Percentiles rank a stretch among this genome's conserved stretches.
phyloP scores from a whole-genome alignment of 2,329 filamentous ascomycete species.

The Allantophomopsis lycopodina region DNA sequence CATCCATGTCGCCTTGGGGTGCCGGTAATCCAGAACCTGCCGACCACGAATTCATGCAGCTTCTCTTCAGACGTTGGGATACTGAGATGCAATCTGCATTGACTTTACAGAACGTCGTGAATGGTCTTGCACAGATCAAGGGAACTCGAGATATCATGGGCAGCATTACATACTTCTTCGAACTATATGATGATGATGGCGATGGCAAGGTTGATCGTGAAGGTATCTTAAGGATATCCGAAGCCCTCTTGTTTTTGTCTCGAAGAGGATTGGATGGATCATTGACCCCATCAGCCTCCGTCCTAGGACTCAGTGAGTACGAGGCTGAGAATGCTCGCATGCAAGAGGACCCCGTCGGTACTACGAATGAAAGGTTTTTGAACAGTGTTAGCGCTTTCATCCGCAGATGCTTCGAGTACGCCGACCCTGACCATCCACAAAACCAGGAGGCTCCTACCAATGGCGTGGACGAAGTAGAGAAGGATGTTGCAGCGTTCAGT shows the following conservation, averaged over 20 bases:
- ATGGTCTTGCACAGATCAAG: conserved; percentile 80
- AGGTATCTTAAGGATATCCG: conserved; percentile 87
- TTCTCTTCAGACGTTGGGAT: conserved; percentile 84
- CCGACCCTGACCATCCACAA: conserved; percentile 73
- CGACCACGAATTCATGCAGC: conserved; percentile 86
- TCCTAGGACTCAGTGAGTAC: conserved; percentile 32
- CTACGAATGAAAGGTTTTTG: conserved; percentile 77
- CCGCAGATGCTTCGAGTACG: conserved; percentile 91
- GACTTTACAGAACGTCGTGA: conserved; percentile 83
- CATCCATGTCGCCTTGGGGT: conserved; percentile 35
- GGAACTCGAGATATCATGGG: conserved; percentile 94
- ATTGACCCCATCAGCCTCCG: conserved; percentile 50
- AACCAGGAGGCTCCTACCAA: conserved; percentile 31
- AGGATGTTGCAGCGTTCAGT: conserved; percentile 38
- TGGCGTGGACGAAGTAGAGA: conserved; percentile 11
- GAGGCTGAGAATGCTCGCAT: conserved; percentile 20
- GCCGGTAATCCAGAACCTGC: conserved; percentile 53
- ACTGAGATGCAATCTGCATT: conserved; percentile 62
- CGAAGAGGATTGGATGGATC: conserved; percentile 71
- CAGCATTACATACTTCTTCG: conserved; percentile 94
- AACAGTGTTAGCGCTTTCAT: conserved; percentile 94
- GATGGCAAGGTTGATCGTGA: conserved; percentile 90
- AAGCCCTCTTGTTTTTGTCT: conserved; percentile 85
- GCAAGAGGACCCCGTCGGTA: conserved; percentile 25
- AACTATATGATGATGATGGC: conserved; percentile 85